Base-by-base conservation (phyloP, 805 yeast genomes). In the Dipodascopsis uninucleata region DNA sequence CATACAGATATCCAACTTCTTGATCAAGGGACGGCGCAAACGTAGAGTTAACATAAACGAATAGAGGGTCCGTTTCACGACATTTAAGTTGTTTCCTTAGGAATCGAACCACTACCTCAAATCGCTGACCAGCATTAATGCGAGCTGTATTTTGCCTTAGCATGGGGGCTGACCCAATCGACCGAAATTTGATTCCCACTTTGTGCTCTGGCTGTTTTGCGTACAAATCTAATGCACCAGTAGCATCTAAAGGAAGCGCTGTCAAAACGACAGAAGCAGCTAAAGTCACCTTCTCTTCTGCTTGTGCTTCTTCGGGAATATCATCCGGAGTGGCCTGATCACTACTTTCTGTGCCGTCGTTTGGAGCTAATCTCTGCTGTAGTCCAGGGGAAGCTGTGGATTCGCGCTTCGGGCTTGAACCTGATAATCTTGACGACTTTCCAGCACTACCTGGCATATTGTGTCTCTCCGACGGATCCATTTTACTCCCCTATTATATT, bases 101-200 rank as follows among this genome's bases (percentile, higher is more conserved):
- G 48, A 71, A 78, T 48, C 63, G 64, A 24, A 66, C 65, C 24
- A 78, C 61, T 2, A 74, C 71, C 3, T 72, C 64, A 31, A 77
- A 68, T n/a, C 67, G 62, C 56, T 73, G 77, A 18, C 65, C 58
- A 3, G 71, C 60, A 3, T 72, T 63, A 3, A 77, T 74, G 36
- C 62, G 69, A 49, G 72, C 73, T 10, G 71, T 68, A 2, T 64
- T 61, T n/a, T 76, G 76, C n/a, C 60, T 60, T 17, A 78, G 64
- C 1, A 67, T 61, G 1, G 73, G 72, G 0, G 81, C 71, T 1
- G 79, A 72, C 0, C 82, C 82, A 31, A 78, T 72, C 3, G 82
- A 73, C 44, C 70, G 68, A 47, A 78, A 71, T 35, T 79, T 65
- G 14, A 78, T 64, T 1, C 72, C 64, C 10, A 74, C 66, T 29